A percentile compares a stretch with the other conserved stretches of the same genome.
Evolutionary conservation across 345 rosid species (phyloP).

Genomic region (Anastatica hierochuntica): DNA sequence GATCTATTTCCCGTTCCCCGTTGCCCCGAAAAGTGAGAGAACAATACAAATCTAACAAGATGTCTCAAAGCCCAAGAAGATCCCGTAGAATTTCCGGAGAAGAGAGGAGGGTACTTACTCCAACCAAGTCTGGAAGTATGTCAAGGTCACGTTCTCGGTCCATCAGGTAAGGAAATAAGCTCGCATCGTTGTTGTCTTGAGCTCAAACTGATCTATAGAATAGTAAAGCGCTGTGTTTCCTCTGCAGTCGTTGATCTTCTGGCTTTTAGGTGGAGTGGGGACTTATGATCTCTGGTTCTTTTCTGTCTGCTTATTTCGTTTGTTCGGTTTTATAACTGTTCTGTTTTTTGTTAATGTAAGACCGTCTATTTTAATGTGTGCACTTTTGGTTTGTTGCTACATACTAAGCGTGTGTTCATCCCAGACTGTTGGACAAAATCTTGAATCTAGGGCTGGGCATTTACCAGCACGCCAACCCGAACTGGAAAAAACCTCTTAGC

Average conservation of each 20-base stretch:
- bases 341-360: no score
- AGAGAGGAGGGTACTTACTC: conserved; percentile 35
- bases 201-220: background rate
- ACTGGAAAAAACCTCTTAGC: no score
- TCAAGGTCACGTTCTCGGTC: conserved; percentile 46
- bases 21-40: conserved; percentile 41
- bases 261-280: background rate
- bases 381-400: no score
- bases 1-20: conserved; percentile 48
- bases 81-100: conserved; percentile 31
- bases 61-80: conserved; percentile 43
- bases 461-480: no score
- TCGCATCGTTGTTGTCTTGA: background rate
- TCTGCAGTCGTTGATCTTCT: conserved; percentile 19
- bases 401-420: no score
- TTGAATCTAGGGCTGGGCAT: no score
- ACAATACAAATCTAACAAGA: conserved; percentile 27
- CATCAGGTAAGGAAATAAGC: conserved; percentile 33
- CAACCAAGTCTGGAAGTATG: conserved; percentile 32
- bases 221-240: background rate
- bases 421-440: no score
- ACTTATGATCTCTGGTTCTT: no score
- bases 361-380: no score
- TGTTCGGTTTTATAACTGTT: no score
- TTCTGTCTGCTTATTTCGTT: no score